Evolutionary conservation across 306 rosid species (phyloP).

Genomic region (Inga laurina): DNA sequence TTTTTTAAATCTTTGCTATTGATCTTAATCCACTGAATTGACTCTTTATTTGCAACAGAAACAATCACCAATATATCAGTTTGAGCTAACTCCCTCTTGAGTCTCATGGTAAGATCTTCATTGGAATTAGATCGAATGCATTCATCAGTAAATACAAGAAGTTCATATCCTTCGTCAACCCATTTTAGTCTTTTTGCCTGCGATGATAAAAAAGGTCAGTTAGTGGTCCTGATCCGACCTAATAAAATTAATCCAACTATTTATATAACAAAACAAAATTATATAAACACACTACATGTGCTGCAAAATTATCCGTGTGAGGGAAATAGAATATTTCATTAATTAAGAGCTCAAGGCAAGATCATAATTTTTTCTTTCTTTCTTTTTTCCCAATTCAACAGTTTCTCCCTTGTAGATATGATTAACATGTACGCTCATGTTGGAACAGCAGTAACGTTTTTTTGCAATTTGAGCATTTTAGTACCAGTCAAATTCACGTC

Average conservation of each 20-base stretch:
- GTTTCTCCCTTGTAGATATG: background rate
- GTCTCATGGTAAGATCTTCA: conserved; percentile 15
- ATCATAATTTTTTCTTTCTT: background rate
- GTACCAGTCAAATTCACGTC: background rate
- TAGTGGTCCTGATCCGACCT: background rate
- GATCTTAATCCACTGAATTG: conserved; percentile 44
- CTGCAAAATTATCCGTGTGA: background rate
- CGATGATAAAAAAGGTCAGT: background rate
- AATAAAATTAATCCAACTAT: background rate
- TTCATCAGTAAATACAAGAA: conserved; percentile 52
- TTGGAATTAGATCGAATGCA: conserved; percentile 18
- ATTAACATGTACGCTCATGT: background rate
- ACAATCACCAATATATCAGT: conserved; percentile 58
- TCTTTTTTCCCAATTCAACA: background rate
- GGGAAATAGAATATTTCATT: background rate
- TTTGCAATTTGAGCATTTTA: background rate
- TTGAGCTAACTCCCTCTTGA: conserved; percentile 29
- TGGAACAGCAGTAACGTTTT: background rate
- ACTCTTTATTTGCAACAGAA: conserved; percentile 46
- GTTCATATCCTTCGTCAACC: conserved; percentile 62
- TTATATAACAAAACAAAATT: too few relatives aligned
- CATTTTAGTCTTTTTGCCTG: conserved; percentile 65
- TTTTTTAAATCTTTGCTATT: conserved; percentile 34
- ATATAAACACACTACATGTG: background rate
- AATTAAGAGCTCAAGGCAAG: background rate